These are phyloP conservation scores for Plasmodium gonderi DNA, from an alignment of 169 alveolate genomes.

Conservation along the genomic window DNA sequence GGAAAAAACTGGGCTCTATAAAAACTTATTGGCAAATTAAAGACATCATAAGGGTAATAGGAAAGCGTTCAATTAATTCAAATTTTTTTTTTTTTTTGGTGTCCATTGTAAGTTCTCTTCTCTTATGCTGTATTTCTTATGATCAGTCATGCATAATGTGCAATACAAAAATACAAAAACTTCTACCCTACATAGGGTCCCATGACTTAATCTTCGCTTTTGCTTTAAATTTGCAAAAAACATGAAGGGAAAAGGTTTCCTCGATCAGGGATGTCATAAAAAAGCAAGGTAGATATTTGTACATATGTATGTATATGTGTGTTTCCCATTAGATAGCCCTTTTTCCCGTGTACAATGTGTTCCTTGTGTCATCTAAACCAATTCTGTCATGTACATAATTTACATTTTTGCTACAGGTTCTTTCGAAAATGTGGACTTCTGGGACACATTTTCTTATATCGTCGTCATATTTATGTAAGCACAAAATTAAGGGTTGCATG, in stretches of 20 bases:
- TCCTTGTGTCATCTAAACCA: constrained; percentile 89
- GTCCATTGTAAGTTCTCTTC: neutral
- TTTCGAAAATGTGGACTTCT: constrained; percentile 87
- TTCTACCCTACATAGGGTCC: no score
- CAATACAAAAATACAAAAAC: neutral
- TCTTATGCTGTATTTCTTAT: neutral
- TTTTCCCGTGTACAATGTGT: constrained; percentile 88
- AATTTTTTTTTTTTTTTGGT: no score
- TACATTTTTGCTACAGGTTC: constrained; percentile 85
- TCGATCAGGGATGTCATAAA: neutral
- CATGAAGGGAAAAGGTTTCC: neutral
- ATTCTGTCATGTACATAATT: constrained; percentile 89
- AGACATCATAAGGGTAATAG: no score
- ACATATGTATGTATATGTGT: neutral
- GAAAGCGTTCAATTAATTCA: no score
- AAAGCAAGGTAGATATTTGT: neutral
- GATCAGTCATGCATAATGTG: neutral
- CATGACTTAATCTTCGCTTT: neutral
- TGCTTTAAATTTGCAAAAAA: neutral
- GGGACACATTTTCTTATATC: constrained; percentile 83
- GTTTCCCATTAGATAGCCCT: constrained; percentile 30
- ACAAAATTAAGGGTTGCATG: constrained; percentile 88
- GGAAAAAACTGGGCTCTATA: neutral
- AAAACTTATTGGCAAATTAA: no score
- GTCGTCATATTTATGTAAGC: constrained; percentile 81